Conservation (phyloP, 345 rosid species). For the Bretschneidera sinensis region DNA sequence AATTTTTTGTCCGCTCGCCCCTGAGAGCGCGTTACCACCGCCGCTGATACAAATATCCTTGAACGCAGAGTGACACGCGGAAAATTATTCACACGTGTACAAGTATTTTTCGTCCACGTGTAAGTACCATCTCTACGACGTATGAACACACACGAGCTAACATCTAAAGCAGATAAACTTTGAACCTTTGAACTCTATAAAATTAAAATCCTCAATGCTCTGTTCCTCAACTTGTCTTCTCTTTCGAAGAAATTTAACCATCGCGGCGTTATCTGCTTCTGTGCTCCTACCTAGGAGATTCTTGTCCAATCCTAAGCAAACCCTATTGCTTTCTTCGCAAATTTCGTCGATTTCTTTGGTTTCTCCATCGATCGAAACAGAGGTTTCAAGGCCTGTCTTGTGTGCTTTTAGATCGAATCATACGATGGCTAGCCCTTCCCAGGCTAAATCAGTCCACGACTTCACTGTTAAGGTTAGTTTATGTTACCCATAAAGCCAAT, state of each 20-base stretch:
- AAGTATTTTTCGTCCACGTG: too few species aligned
- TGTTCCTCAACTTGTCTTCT: too few species aligned
- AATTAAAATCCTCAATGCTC: background rate
- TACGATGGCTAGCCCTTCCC: constrained; percentile 62
- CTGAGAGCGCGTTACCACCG: too few species aligned
- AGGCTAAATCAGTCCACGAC: constrained; percentile 51
- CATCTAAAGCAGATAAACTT: too few species aligned
- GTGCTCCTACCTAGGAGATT: constrained; percentile 9
- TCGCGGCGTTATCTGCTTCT: constrained; percentile 16
- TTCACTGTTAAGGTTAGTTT: constrained; percentile 77
- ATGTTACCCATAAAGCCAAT: background rate
- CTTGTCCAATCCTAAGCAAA: constrained; percentile 16
- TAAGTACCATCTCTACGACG: too few species aligned
- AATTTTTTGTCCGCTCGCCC: too few species aligned
- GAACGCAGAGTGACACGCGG: too few species aligned
- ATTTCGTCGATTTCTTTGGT: constrained; percentile 20
- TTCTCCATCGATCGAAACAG: constrained; percentile 19
- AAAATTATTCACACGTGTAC: too few species aligned
- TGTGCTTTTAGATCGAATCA: constrained; percentile 34
- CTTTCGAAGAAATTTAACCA: background rate
- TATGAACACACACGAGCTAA: too few species aligned
- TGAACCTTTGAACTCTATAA: too few species aligned
- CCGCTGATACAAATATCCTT: too few species aligned
- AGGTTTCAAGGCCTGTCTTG: constrained; percentile 15
- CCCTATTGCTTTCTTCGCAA: constrained; percentile 16